Evolutionary conservation across 805 yeast species (phyloP).

Genomic region (Pichia phayaonensis): DNA sequence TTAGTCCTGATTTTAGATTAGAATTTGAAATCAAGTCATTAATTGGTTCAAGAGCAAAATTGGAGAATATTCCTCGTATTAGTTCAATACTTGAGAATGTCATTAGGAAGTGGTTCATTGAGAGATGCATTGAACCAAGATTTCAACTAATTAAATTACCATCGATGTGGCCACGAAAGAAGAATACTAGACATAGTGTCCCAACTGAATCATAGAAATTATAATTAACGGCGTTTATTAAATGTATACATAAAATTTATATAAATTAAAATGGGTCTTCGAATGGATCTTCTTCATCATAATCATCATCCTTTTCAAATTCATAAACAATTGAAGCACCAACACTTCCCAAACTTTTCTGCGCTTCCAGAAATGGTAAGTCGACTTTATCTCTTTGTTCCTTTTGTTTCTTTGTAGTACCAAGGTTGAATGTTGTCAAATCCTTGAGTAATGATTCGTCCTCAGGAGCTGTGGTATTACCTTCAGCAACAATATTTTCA

Average conservation of each 20-base stretch:
- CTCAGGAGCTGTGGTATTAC: constrained; percentile 14
- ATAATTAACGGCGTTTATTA: neutral
- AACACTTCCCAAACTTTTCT: constrained; percentile 50
- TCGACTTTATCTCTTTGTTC: constrained; percentile 78
- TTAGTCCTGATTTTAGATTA: constrained; percentile 82
- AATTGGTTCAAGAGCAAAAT: constrained; percentile 86
- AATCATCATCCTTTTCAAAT: constrained; percentile 94
- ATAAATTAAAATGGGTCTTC: constrained; percentile 60
- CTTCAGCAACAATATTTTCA: constrained; percentile 20
- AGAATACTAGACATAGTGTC: constrained; percentile 40
- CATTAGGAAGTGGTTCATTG: constrained; percentile 82
- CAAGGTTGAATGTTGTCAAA: constrained; percentile 81
- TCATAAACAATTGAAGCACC: constrained; percentile 97
- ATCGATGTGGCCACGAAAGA: constrained; percentile 74
- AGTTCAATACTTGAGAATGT: constrained; percentile 76
- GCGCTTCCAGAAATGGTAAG: constrained; percentile 88
- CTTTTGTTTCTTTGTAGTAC: constrained; percentile 68
- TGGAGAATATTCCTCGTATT: constrained; percentile 89
- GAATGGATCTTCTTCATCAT: constrained; percentile 96
- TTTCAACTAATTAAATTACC: constrained; percentile 83
- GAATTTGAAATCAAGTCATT: constrained; percentile 85
- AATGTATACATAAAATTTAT: neutral
- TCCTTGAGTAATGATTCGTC: constrained; percentile 50
- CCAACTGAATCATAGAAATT: neutral
- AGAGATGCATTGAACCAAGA: constrained; percentile 89